Evolutionary conservation across 306 rosid species (phyloP).

Genomic region (Castanea mollissima): DNA sequence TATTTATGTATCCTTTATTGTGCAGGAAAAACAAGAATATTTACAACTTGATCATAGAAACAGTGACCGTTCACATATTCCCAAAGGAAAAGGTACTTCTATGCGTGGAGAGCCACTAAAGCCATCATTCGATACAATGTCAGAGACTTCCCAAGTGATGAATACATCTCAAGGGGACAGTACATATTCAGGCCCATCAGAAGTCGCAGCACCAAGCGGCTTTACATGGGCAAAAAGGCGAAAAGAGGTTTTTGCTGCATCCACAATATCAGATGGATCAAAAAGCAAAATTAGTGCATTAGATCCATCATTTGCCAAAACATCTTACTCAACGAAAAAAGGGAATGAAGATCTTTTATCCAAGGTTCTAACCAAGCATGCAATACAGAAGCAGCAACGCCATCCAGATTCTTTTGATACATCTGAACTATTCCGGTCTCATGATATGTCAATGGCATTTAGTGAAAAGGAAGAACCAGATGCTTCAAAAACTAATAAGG

Average conservation of each 20-base stretch:
- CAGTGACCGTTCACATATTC: conserved; percentile 29
- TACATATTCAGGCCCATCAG: conserved; percentile 49
- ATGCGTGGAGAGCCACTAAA: conserved; percentile 37
- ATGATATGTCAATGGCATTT: conserved; percentile 34
- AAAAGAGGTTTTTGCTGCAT: conserved; percentile 54
- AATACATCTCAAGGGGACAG: conserved; percentile 37
- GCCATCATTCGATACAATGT: conserved; percentile 44
- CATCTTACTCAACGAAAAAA: conserved; percentile 41
- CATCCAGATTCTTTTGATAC: conserved; percentile 44
- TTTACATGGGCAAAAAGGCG: conserved; percentile 68
- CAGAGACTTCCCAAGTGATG: conserved; percentile 43
- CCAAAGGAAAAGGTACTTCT: conserved; percentile 36
- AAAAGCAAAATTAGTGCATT: conserved; percentile 82
- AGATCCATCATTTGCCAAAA: conserved; percentile 73
- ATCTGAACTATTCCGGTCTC: conserved; percentile 35
- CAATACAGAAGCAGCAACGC: conserved; percentile 27
- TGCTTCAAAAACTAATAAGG: conserved; percentile 29
- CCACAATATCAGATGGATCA: conserved; percentile 77
- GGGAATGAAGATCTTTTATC: conserved; percentile 29
- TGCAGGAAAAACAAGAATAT: conserved; percentile 43
- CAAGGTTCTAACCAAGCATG: conserved; percentile 23
- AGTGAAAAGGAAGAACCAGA: conserved; percentile 26
- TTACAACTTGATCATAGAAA: conserved; percentile 28
- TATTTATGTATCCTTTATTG: not conserved
- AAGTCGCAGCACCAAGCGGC: conserved; percentile 54